Conservation (phyloP, 768 basidiomycete species). For the Cystoderma amianthinum region DNA sequence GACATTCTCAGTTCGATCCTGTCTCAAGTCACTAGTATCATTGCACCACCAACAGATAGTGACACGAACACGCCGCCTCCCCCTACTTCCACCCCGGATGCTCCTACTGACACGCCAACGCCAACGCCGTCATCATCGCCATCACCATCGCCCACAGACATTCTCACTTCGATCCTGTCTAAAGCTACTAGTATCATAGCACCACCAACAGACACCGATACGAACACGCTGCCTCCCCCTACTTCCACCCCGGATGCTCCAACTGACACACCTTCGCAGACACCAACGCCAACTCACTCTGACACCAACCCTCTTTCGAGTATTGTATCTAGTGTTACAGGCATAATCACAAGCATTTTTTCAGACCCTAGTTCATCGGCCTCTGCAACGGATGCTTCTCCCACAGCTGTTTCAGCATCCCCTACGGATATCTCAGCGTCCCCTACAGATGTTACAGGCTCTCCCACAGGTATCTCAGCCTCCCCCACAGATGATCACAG, state of each 20-base stretch:
- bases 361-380: too few relatives aligned
- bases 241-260: conserved; percentile 3
- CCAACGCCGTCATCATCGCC: too few relatives aligned
- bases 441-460: background rate
- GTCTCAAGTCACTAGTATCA: background rate
- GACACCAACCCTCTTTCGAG: conserved; percentile 3
- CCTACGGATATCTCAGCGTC: background rate
- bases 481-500: background rate
- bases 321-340: conserved; percentile 5
- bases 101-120: background rate
- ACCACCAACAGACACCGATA: too few relatives aligned
- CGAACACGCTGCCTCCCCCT: too few relatives aligned
- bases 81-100: background rate
- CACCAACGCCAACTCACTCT: conserved; percentile 1
- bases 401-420: background rate
- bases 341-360: too few relatives aligned
- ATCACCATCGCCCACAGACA: background rate
- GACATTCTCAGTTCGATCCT: background rate
- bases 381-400: too few relatives aligned
- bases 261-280: too few relatives aligned
- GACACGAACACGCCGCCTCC: background rate
- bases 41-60: conserved; percentile 1
- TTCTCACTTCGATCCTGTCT: conserved; percentile 5
- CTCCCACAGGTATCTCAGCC: background rate
- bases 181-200: too few relatives aligned